A percentile compares a stretch with the other conserved stretches of the same genome.
Evolutionary conservation across 306 rosid genomes (phyloP).

Genomic region (Prunus kanzakura): DNA sequence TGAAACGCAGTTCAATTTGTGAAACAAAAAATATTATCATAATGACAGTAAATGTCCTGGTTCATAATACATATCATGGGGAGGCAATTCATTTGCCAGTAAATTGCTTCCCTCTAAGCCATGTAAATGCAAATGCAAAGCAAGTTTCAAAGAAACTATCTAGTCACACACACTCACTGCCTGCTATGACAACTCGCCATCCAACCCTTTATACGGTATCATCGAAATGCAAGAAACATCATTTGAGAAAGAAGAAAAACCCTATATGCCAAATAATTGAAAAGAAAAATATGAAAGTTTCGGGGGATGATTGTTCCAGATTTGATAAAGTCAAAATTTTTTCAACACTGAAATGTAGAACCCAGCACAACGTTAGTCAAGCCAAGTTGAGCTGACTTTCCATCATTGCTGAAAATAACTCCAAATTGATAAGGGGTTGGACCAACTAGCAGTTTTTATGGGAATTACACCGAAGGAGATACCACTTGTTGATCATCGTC

Average conservation of each 20-base stretch:
- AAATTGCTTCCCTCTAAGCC: neutral
- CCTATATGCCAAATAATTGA: neutral
- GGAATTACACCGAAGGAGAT: slow-evolving; percentile 37
- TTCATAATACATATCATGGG: slow-evolving; percentile 18
- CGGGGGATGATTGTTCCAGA: neutral
- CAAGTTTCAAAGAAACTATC: neutral
- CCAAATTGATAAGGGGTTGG: slow-evolving; percentile 22
- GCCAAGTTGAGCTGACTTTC: slow-evolving; percentile 25
- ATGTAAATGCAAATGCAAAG: neutral
- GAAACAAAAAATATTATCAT: neutral
- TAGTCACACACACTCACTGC: slow-evolving; percentile 5
- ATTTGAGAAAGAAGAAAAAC: neutral
- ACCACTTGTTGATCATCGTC: slow-evolving; percentile 62
- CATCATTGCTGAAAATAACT: slow-evolving; percentile 25
- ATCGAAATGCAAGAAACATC: neutral
- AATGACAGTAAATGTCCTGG: neutral
- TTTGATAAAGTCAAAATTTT: slow-evolving; percentile 37
- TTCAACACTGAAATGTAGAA: slow-evolving; percentile 25
- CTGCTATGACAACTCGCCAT: slow-evolving; percentile 1
- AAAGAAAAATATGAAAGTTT: slow-evolving; percentile 3
- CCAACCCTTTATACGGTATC: slow-evolving; percentile 4
- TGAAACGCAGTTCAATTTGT: neutral
- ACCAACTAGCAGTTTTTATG: slow-evolving; percentile 8
- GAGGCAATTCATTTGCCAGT: slow-evolving; percentile 5
- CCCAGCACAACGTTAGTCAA: slow-evolving; percentile 24